Evolutionary conservation across 768 basidiomycete genomes (phyloP).

Genomic region (Gymnopilus junonius): DNA sequence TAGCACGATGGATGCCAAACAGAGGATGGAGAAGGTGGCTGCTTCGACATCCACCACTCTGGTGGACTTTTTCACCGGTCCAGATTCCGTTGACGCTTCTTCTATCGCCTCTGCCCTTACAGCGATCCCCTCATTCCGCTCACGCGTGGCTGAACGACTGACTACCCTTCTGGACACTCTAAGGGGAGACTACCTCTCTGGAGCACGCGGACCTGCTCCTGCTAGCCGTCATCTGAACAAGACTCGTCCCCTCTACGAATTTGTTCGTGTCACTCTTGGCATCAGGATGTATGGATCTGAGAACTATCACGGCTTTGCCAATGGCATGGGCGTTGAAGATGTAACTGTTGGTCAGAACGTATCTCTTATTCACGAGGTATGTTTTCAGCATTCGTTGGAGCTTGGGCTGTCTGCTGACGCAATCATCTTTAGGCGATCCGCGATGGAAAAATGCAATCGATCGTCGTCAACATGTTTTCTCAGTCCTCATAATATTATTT

Average conservation of each 20-base stretch:
- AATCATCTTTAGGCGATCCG: slow-evolving; percentile 46
- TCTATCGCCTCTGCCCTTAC: slow-evolving; percentile 35
- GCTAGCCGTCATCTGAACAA: slow-evolving; percentile 69
- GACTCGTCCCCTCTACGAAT: slow-evolving; percentile 78
- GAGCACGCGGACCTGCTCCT: slow-evolving; percentile 63
- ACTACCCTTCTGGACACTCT: slow-evolving; percentile 50
- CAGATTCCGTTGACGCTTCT: slow-evolving; percentile 34
- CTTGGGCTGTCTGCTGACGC: not conserved
- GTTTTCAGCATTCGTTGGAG: slow-evolving; percentile 30
- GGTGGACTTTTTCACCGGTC: slow-evolving; percentile 61
- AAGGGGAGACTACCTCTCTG: slow-evolving; percentile 60
- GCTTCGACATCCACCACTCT: slow-evolving; percentile 62
- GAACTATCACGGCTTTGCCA: slow-evolving; percentile 63
- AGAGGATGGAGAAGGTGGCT: slow-evolving; percentile 75
- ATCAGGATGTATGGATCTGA: slow-evolving; percentile 81
- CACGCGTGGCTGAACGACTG: slow-evolving; percentile 51
- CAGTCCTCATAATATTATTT: slow-evolving; percentile 20
- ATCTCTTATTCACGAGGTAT: slow-evolving; percentile 75
- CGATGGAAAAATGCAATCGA: slow-evolving; percentile 53
- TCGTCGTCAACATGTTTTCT: slow-evolving; percentile 45
- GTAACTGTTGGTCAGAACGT: slow-evolving; percentile 73
- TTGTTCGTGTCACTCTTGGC: slow-evolving; percentile 71
- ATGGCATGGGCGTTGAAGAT: slow-evolving; percentile 70
- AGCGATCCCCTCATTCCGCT: slow-evolving; percentile 58
- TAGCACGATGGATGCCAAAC: slow-evolving; percentile 69